Percentiles rank a stretch among this genome's conserved stretches.
phyloP scores from a whole-genome alignment of 2,329 filamentous ascomycete species.

The Dactylonectria estremocensis region DNA sequence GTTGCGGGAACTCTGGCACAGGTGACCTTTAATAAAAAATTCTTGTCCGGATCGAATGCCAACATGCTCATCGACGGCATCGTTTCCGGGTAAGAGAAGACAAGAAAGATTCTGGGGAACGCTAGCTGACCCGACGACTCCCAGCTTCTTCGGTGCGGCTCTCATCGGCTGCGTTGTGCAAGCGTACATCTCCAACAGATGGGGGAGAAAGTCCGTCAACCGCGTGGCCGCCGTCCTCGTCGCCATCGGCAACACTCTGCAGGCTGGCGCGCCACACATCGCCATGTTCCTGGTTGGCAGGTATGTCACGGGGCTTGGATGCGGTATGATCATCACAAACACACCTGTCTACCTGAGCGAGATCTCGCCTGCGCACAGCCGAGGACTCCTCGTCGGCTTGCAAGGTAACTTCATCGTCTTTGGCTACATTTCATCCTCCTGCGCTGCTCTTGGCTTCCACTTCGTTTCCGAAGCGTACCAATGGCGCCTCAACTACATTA shows the following conservation, averaged over 20 bases:
- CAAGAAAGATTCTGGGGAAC: not conserved
- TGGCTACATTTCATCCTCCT: no score
- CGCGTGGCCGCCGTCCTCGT: not conserved
- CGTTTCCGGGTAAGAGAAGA: not conserved
- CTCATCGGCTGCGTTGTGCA: not conserved
- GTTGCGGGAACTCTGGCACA: not conserved
- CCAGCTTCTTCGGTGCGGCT: not conserved
- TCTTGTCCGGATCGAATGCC: not conserved
- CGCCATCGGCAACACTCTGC: not conserved
- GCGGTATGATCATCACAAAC: not conserved
- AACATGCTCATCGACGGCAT: not conserved
- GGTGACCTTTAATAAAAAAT: not conserved
- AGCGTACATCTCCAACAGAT: not conserved
- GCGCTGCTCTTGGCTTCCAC: no score
- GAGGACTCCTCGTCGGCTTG: no score
- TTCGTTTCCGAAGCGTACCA: no score
- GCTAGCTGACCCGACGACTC: not conserved
- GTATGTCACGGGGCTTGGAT: not conserved
- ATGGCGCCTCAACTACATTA: no score
- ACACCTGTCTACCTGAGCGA: not conserved
- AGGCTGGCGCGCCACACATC: not conserved
- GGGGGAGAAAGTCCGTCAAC: not conserved
- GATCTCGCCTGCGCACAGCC: not conserved
- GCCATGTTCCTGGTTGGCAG: not conserved
- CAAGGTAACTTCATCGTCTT: no score